These are phyloP conservation scores for Verticillium nubilum DNA, from an alignment of 2,329 filamentous ascomycete genomes.

Conservation along the genomic window DNA sequence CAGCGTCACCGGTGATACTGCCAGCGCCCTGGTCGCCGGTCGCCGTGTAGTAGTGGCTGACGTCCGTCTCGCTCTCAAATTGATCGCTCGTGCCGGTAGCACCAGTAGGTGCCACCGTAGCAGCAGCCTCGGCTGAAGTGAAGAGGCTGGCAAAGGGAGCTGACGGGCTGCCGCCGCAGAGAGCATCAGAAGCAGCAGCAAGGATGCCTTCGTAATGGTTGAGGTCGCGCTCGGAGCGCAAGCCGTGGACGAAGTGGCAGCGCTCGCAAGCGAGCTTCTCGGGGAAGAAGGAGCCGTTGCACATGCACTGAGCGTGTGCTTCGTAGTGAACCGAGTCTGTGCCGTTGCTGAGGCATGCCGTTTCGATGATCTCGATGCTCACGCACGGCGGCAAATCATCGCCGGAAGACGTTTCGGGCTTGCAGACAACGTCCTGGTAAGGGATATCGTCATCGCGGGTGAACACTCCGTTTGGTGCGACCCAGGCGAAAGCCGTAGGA, in stretches of 20 bases:
- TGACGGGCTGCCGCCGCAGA: constrained; percentile 31
- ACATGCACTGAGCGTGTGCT: constrained; percentile 33
- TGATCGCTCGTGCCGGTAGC: constrained; percentile 24
- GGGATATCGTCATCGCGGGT: not conserved
- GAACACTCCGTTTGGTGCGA: not conserved
- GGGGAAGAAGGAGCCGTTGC: constrained; percentile 34
- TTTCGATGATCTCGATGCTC: constrained; percentile 21
- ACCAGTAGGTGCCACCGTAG: constrained; percentile 17
- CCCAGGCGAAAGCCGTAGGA: not conserved
- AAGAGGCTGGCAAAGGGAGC: constrained; percentile 21
- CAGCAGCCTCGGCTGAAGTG: not conserved
- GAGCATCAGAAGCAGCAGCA: constrained; percentile 22
- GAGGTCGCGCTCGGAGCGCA: constrained; percentile 26
- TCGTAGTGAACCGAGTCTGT: constrained; percentile 15
- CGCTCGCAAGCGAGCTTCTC: constrained; percentile 36
- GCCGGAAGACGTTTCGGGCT: constrained; percentile 3
- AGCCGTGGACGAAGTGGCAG: constrained; percentile 34
- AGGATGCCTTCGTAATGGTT: constrained; percentile 28
- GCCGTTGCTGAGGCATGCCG: constrained; percentile 22
- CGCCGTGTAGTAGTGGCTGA: constrained; percentile 36
- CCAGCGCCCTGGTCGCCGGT: constrained; percentile 31
- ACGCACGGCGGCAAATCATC: constrained; percentile 20
- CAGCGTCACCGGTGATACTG: constrained; percentile 33
- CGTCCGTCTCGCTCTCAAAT: constrained; percentile 28
- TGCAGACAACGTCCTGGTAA: constrained; percentile 11